Evolutionary conservation across 176 grass and related monocot genomes (phyloP), one percentile per base, ranked within the genome.

Genomic region (Pontederia paniculata): DNA sequence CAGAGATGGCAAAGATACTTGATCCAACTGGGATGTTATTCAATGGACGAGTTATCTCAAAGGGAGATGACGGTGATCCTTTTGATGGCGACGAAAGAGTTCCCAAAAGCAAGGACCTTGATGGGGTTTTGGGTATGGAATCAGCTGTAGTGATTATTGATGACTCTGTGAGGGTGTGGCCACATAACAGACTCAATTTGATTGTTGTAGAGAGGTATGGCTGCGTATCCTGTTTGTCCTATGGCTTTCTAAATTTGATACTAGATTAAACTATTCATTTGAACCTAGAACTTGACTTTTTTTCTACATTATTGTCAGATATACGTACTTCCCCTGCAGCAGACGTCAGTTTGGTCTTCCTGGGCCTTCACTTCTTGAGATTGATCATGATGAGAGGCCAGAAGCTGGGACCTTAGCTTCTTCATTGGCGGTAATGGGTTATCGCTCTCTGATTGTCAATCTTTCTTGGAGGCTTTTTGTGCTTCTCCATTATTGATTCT

Each of bases 271-370:
- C 10, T 9, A 54, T 28, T 42, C 14, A 53, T n/a, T 11, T 72
- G 42, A 52, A 44, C 25, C 25, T 31, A 31, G 25, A 31, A 6
- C 28, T 37, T 37, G 5, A 37, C 28, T 37, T 37, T 6, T n/a
- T 37, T 37, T 2, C 28, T 37, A 37, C 28, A 37, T 37, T 42
- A 69, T 44, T 70, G 58, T 46, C 67, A 98, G 93, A 72, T 98
- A 98, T 72, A 98, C 81, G 20, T 98, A 98, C 80, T 98, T 98
- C 42, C 93, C 93, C 2, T 88, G 93, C 69, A 98, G 93, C 49
- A 87, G 93, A 67, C 83, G 72, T n/a, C 93, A 98, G 71, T 98
- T 98, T 64, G 75, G 93, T 11, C 83, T 98, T 66, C 78, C 74
- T 60, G 93, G 93, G 45, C 93, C 83, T 12, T 88, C 93, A 23